Percentiles rank a stretch among this genome's conserved stretches.
Conservation (phyloP, 2,329 filamentous ascomycete species). For the Blumeria graminis region DNA sequence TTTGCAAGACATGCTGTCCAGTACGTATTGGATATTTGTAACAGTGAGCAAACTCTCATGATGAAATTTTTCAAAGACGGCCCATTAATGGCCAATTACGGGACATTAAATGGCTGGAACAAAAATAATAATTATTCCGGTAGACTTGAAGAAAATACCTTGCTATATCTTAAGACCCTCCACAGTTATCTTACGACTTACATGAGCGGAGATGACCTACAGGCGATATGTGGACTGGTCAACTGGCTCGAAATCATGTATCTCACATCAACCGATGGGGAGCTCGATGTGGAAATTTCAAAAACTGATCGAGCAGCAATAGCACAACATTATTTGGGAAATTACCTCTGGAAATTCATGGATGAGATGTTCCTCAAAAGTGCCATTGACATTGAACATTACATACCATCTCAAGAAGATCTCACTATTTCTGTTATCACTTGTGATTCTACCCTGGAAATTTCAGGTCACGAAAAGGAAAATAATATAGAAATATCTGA, state of each 20-base stretch:
- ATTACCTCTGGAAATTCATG: constrained; percentile 13
- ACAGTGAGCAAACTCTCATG: constrained; percentile 13
- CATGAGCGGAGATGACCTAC: constrained; percentile 11
- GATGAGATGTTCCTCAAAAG: constrained; percentile 13
- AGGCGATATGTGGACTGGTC: constrained; percentile 11
- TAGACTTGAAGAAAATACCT: constrained; percentile 11
- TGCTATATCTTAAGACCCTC: constrained; percentile 12
- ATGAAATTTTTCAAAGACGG: constrained; percentile 13
- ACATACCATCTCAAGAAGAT: constrained; percentile 12
- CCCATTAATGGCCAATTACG: constrained; percentile 10
- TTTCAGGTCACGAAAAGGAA: no score
- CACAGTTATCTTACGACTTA: constrained; percentile 10
- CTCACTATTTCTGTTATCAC: constrained; percentile 2
- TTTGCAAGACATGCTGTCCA: constrained; percentile 3
- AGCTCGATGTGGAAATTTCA: constrained; percentile 8
- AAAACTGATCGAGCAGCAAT: constrained; percentile 8
- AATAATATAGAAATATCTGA: no score
- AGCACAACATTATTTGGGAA: constrained; percentile 11
- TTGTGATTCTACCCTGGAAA: no score
- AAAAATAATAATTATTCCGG: constrained; percentile 10
- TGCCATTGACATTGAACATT: constrained; percentile 12
- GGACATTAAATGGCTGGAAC: constrained; percentile 7
- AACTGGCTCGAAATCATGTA: constrained; percentile 14
- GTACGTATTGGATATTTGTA: constrained; percentile 13
- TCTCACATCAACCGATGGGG: constrained; percentile 9